These are phyloP conservation scores for Paramecium sexaurelia DNA, from an alignment of 73 alveolate genomes.

Conservation along the genomic window DNA sequence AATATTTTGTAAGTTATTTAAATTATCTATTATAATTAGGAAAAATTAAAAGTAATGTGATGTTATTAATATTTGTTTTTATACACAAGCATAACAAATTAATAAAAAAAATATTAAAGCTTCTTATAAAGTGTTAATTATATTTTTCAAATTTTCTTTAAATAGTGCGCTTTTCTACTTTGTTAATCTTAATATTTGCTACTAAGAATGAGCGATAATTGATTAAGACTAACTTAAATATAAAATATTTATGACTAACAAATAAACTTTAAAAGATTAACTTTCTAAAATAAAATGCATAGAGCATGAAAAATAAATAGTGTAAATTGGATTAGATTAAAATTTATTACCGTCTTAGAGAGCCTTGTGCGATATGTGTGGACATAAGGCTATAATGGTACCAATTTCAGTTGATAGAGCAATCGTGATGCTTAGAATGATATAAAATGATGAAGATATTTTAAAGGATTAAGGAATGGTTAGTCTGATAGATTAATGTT, in stretches of 20 bases:
- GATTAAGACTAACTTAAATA: too few relatives aligned
- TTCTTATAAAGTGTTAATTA: too few relatives aligned
- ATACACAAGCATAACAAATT: too few relatives aligned
- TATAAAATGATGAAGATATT: background rate
- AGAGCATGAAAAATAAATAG: conserved; percentile 1
- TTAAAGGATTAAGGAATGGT: background rate
- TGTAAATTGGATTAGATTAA: background rate
- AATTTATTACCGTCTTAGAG: conserved; percentile 1
- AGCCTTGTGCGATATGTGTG: background rate
- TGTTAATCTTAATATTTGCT: too few relatives aligned
- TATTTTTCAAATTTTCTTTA: too few relatives aligned
- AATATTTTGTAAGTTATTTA: too few relatives aligned
- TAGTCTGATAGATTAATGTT: background rate
- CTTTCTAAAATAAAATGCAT: background rate
- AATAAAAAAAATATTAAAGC: too few relatives aligned
- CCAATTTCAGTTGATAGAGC: conserved; percentile 16
- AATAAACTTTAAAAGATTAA: background rate
- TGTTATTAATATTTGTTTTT: too few relatives aligned
- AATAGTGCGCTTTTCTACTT: too few relatives aligned
- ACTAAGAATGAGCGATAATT: too few relatives aligned
- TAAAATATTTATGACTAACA: background rate
- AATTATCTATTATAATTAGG: too few relatives aligned
- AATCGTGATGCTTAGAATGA: background rate
- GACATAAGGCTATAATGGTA: background rate
- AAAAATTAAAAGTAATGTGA: too few relatives aligned